These are phyloP conservation scores for Rhynchosporium graminicola DNA, from an alignment of 2,329 filamentous ascomycete species.

Conservation along the genomic window DNA sequence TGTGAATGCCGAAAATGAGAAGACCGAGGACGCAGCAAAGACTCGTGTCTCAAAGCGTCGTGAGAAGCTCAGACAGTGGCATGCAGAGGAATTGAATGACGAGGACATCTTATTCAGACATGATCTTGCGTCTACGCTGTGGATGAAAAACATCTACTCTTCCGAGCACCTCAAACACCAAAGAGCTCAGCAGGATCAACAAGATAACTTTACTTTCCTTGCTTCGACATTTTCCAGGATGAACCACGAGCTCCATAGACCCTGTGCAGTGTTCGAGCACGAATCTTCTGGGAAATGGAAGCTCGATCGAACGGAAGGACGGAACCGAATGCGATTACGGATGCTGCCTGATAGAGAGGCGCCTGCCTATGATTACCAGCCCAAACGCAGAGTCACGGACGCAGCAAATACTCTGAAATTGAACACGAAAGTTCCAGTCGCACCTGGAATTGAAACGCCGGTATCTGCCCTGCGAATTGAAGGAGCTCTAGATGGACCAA, in stretches of 20 bases:
- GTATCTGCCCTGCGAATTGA: conserved; percentile 21
- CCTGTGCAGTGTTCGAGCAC: conserved; percentile 78
- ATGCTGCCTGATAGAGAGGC: conserved; percentile 75
- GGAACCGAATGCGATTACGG: conserved; percentile 90
- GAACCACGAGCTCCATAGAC: conserved; percentile 73
- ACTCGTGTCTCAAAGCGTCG: conserved; percentile 71
- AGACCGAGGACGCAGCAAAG: conserved; percentile 73
- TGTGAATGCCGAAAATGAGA: conserved; percentile 77
- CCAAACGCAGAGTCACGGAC: conserved; percentile 69
- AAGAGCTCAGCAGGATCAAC: conserved; percentile 84
- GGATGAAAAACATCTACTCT: conserved; percentile 93
- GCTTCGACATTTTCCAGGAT: conserved; percentile 75
- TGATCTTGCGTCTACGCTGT: conserved; percentile 82
- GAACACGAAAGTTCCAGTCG: conserved; percentile 33
- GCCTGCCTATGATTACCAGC: conserved; percentile 74
- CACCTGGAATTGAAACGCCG: conserved; percentile 19
- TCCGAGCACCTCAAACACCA: conserved; percentile 93
- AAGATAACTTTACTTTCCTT: conserved; percentile 82
- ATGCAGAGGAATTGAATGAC: conserved; percentile 63
- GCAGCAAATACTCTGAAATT: conserved; percentile 43
- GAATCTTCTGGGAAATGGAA: conserved; percentile 74
- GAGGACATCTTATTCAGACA: conserved; percentile 79
- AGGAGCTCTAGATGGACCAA: conserved; percentile 22
- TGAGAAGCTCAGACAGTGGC: conserved; percentile 82
- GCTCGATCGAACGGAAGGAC: conserved; percentile 90